A percentile compares a stretch with the other conserved stretches of the same genome.
phyloP scores from a whole-genome alignment of 106 monocot species.

The Chionographis japonica region DNA sequence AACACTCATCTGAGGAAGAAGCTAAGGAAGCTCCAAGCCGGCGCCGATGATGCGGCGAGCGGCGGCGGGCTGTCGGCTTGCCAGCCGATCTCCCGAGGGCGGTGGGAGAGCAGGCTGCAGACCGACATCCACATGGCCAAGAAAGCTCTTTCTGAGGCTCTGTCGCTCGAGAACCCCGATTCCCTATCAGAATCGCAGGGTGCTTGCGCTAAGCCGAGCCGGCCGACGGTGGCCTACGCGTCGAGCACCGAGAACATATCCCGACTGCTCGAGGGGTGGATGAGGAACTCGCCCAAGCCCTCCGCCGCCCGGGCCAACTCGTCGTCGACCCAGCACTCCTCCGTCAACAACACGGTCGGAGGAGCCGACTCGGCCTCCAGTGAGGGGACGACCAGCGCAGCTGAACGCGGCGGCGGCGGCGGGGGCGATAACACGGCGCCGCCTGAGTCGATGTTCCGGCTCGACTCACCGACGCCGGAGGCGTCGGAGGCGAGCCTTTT shows the following conservation, averaged over 20 bases:
- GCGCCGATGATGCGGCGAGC: not conserved
- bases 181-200: not conserved
- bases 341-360: constrained; percentile 5
- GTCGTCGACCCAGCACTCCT: constrained; percentile 10
- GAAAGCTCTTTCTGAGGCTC: constrained; percentile 32
- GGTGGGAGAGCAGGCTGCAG: constrained; percentile 47
- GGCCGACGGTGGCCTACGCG: not conserved
- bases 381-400: not conserved
- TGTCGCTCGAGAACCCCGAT: not conserved
- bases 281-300: constrained; percentile 13
- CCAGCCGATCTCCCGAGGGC: constrained; percentile 18
- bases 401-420: not conserved
- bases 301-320: not conserved
- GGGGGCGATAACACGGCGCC: not conserved
- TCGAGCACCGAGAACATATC: constrained; percentile 31
- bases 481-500: constrained; percentile 1
- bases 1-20: constrained; percentile 62
- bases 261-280: constrained; percentile 23
- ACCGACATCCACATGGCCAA: constrained; percentile 41
- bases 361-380: constrained; percentile 6
- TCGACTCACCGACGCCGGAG: constrained; percentile 16
- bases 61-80: not conserved
- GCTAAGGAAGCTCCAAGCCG: constrained; percentile 29
- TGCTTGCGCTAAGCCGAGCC: no score
- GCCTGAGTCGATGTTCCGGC: constrained; percentile 4